Evolutionary conservation across 164 flowering plant species (phyloP), one percentile per base, ranked within the genome.

Genomic region (Vitis cinerea): DNA sequence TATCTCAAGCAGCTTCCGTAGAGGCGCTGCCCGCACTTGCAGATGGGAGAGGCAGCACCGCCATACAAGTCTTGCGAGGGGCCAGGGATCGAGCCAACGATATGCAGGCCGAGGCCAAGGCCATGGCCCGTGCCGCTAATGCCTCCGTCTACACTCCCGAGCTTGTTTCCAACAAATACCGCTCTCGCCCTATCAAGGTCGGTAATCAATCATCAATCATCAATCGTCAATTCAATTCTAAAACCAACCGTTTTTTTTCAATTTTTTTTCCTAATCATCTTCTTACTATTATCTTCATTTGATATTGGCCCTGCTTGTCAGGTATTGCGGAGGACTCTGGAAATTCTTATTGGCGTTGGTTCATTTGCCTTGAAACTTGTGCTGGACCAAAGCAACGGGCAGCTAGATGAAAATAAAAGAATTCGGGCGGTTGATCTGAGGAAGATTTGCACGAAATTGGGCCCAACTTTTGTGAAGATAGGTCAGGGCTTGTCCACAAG

Each of bases 401-500:
- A 68, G 73, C 71, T 90, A 10, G 86, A 90, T 53, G 75, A 50
- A 64, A 93, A 90, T 67, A 89, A 82, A 72, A 81, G 87, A 23
- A 63, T 69, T 49, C 76, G 99, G 60, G 99, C 97, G 0, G 75
- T 74, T 12, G 92, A 91, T 71, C 72, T 95, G 65, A 79, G 88
- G 79, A 79, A 12, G 50, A 69, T 78, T 52, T 80, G 90, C 61
- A 93, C 97, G 3, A 82, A 84, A 64, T 73, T 95, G 67, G 98
- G 99, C 1, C 97, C 99, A 37, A 95, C 99, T 63, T 95, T 95
- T 77, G 97, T 95, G 59, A 95, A 95, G 77, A 71, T 95, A 50
- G 98, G 99, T 5, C 99, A 95, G 84, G 99, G 94, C 7, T 81
- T 94, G 75, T 92, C 97, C 53, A 94, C 98, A 31, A 77, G 98